These are phyloP conservation scores for Annulohypoxylon moriforme DNA, from an alignment of 495 filamentous ascomycete species.

Conservation along the genomic window DNA sequence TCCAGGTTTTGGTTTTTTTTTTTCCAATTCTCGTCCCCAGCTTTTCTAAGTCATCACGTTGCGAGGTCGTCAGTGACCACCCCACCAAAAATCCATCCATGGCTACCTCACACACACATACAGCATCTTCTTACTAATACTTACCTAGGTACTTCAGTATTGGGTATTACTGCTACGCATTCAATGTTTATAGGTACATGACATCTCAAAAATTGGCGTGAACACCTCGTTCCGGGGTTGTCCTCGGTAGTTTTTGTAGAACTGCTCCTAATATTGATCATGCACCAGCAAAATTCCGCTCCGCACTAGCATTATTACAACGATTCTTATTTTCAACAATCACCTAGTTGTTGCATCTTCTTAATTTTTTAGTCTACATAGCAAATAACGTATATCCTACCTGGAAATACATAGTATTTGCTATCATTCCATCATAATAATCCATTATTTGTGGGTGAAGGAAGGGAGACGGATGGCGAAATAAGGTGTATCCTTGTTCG, in stretches of 20 bases:
- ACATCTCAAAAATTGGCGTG: background rate
- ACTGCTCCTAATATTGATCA: constrained; percentile 8
- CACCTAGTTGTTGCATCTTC: constrained; percentile 12
- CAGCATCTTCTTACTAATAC: background rate
- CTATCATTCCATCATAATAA: background rate
- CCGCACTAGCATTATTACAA: constrained; percentile 13
- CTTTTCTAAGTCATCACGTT: background rate
- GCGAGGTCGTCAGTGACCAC: background rate
- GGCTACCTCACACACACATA: background rate
- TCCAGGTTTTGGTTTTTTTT: background rate
- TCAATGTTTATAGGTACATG: background rate
- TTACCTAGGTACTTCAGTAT: background rate
- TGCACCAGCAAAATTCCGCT: constrained; percentile 12
- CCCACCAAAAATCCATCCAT: background rate
- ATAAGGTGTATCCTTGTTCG: constrained; percentile 35
- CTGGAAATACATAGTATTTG: constrained; percentile 2
- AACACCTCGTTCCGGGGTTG: constrained; percentile 13
- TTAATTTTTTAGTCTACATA: background rate
- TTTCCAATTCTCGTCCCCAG: background rate
- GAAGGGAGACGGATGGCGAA: constrained; percentile 11
- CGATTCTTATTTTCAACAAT: constrained; percentile 32
- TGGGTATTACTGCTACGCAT: background rate
- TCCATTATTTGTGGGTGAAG: background rate
- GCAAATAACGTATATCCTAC: background rate
- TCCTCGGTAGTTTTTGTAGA: constrained; percentile 31